Percentiles rank a stretch among this genome's conserved stretches.
These are phyloP conservation scores for Fraxinus americana DNA, from an alignment of 257 asterid species.

Conservation along the genomic window DNA sequence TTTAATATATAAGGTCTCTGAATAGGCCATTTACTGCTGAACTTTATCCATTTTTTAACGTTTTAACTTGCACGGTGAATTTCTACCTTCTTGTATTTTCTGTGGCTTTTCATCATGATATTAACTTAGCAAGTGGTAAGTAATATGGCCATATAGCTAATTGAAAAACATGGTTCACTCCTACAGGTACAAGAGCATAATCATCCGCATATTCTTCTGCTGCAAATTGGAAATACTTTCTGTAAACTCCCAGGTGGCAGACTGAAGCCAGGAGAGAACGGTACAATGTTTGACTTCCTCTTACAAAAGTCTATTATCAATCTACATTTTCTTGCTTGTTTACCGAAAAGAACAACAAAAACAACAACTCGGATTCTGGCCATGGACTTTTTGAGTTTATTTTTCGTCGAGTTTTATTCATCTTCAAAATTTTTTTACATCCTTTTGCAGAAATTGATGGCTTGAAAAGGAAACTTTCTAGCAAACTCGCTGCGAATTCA, in stretches of 20 bases:
- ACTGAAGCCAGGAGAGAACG: conserved; percentile 97
- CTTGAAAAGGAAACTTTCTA: conserved; percentile 87
- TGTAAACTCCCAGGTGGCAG: conserved; percentile 99
- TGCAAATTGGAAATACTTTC: conserved; percentile 99
- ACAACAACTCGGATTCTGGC: neutral
- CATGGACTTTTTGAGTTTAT: neutral
- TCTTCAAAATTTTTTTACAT: neutral
- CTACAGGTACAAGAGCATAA: conserved; percentile 95
- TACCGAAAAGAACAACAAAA: neutral
- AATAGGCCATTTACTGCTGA: neutral
- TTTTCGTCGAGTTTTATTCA: neutral
- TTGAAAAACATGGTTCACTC: conserved; percentile 9
- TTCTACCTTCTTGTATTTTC: neutral
- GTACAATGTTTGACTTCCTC: conserved; percentile 39
- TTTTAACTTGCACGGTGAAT: neutral
- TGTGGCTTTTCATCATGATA: neutral
- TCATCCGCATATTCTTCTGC: conserved; percentile 95
- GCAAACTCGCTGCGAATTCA: conserved; percentile 87
- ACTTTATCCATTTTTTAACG: neutral
- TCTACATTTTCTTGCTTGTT: neutral
- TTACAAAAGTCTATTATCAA: neutral
- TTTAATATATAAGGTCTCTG: neutral
- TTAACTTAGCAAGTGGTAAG: neutral
- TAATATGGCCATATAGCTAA: neutral
- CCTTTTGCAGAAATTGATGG: conserved; percentile 82